phyloP scores from a whole-genome alignment of 2,329 filamentous ascomycete species.

The Huntiella savannae region DNA sequence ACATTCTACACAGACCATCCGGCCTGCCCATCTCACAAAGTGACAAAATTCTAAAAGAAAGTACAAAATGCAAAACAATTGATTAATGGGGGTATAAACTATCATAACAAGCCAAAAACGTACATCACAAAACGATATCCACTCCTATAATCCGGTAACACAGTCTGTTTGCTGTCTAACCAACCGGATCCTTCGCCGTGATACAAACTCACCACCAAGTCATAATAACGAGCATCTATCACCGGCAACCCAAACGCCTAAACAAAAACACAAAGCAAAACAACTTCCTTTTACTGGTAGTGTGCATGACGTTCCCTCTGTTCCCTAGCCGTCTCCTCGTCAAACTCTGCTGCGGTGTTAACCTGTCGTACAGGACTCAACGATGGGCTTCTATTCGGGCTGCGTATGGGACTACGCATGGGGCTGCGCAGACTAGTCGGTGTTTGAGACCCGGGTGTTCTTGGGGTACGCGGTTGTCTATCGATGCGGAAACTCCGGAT shows the following conservation, averaged over 20 bases:
- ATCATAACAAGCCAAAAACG: too few relatives aligned
- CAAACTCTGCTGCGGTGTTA: neutral
- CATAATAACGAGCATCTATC: neutral
- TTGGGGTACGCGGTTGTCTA: neutral
- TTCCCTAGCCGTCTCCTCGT: neutral
- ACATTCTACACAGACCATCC: too few relatives aligned
- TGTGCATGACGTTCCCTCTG: too few relatives aligned
- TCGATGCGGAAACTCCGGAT: slow-evolving; percentile 7
- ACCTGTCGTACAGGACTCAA: neutral
- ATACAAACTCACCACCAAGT: neutral
- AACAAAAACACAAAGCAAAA: too few relatives aligned
- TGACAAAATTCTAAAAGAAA: too few relatives aligned
- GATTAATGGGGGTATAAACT: too few relatives aligned
- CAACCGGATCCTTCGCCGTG: neutral
- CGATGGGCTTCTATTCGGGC: neutral
- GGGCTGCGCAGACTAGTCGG: slow-evolving; percentile 7
- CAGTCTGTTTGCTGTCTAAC: slow-evolving; percentile 3
- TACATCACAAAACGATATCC: too few relatives aligned
- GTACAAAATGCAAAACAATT: too few relatives aligned
- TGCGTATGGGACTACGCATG: neutral
- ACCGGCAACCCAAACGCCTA: neutral
- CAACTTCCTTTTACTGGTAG: too few relatives aligned
- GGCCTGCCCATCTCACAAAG: too few relatives aligned
- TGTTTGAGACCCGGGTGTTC: slow-evolving; percentile 4
- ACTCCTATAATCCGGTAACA: neutral